phyloP scores from a whole-genome alignment of 2,329 filamentous ascomycete species.

The Didymella segeticola region DNA sequence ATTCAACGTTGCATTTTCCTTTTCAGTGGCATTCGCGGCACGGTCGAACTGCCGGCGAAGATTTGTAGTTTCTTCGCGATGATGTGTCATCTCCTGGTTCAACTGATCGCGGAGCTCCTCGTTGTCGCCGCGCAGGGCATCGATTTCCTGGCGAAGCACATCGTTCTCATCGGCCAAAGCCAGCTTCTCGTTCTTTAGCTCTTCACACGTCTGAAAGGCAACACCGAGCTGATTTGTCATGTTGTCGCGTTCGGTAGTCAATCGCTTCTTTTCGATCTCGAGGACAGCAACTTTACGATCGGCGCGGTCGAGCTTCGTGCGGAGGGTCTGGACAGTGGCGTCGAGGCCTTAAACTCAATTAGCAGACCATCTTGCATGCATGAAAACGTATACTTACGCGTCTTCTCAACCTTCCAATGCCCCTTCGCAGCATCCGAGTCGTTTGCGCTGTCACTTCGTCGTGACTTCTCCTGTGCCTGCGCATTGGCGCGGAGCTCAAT shows the following conservation, averaged over 20 bases:
- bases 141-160: slow-evolving; percentile 46
- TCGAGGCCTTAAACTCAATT: slow-evolving; percentile 59
- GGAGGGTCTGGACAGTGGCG: slow-evolving; percentile 65
- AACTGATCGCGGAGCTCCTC: slow-evolving; percentile 44
- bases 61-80: slow-evolving; percentile 45
- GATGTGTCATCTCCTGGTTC: slow-evolving; percentile 41
- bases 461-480: slow-evolving; percentile 48
- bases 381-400: slow-evolving; percentile 54
- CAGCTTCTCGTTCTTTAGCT: slow-evolving; percentile 55
- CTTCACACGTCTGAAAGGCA: slow-evolving; percentile 65
- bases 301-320: slow-evolving; percentile 67
- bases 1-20: slow-evolving; percentile 44
- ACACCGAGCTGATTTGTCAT: slow-evolving; percentile 68
- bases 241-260: slow-evolving; percentile 70
- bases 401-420: slow-evolving; percentile 59
- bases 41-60: slow-evolving; percentile 44
- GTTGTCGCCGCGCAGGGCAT: slow-evolving; percentile 43
- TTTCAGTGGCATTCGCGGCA: slow-evolving; percentile 42
- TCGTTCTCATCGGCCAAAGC: slow-evolving; percentile 46
- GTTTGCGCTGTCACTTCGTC: slow-evolving; percentile 57
- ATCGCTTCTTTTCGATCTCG: slow-evolving; percentile 68
- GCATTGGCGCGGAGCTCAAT: slow-evolving; percentile 58
- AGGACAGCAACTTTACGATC: slow-evolving; percentile 68
- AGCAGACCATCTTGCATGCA: slow-evolving; percentile 13
- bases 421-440: slow-evolving; percentile 55